These are phyloP conservation scores for Beauveria bassiana DNA, from an alignment of 2,329 filamentous ascomycete species.

Conservation along the genomic window DNA sequence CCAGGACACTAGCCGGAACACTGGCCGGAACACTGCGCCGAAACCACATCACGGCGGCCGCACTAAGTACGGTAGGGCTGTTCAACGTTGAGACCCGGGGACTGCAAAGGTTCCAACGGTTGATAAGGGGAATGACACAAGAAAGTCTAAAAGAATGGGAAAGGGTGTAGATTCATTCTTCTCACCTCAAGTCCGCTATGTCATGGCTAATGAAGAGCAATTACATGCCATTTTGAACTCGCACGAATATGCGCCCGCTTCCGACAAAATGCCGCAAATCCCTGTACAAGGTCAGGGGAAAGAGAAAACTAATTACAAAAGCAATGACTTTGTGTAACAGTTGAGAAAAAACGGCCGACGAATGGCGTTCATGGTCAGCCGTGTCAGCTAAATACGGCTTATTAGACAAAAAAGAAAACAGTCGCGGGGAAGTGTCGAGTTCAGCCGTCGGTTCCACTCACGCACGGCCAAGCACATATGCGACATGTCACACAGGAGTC, in stretches of 20 bases:
- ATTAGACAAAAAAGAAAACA: neutral
- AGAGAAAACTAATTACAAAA: constrained; percentile 5
- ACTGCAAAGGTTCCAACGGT: too few relatives aligned
- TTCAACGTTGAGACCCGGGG: neutral
- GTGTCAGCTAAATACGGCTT: neutral
- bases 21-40: neutral
- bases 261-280: neutral
- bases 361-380: neutral
- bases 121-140: too few relatives aligned
- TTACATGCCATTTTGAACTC: neutral
- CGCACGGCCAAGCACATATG: too few relatives aligned
- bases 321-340: neutral
- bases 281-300: neutral
- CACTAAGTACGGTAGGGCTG: neutral
- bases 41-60: neutral
- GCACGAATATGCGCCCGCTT: neutral
- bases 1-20: too few relatives aligned
- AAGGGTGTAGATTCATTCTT: too few relatives aligned
- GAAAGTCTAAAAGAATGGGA: too few relatives aligned
- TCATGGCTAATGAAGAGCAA: too few relatives aligned
- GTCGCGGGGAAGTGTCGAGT: neutral
- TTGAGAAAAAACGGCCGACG: neutral
- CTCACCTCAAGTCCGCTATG: too few relatives aligned
- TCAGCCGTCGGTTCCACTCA: neutral
- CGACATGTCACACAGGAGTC: too few relatives aligned